Base-by-base conservation (phyloP, 257 asterid species). In the Parsonsia alboflavescens region DNA sequence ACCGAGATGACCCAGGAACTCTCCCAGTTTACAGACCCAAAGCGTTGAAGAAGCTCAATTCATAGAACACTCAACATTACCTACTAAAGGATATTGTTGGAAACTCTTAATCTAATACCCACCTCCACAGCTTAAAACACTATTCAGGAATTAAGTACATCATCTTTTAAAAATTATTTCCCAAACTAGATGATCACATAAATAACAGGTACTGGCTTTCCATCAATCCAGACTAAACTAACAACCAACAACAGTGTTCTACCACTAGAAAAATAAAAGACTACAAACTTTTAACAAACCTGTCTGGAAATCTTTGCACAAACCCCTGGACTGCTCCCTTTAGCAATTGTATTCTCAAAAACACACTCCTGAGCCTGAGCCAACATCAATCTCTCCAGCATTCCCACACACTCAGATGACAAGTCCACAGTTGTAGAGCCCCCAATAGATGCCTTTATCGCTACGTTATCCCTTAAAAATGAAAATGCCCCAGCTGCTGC, bases 321-420 rank as follows among this genome's bases (percentile, higher is more conserved):
- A 75, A 91, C 98, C 80, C 93, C 97, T 75, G 90, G 92, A 71
- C 95, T 91, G 88, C 92, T 94, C 30, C 97, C 97, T 84, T 94
- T 94, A 54, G 97, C 96, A 76, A 91, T 90, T 62, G 97, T 89
- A 75, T 89, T 94, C 90, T 94, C 98, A 26, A 90, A 94, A 58
- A 92, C 98, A 26, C 97, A 92, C 81, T 94, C 98, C 82, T 94
- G 98, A 12, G 98, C 98, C 83, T 94, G 97, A 65, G 98, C 98
- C 77, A 94, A 78, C 97, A 92, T 94, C 81, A 94, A 82, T 79
- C 93, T 94, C 90, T 94, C 98, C 85, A 94, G 80, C 98, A 94
- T 92, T 75, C 98, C 98, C 10, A 81, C 89, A 82, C 98, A 94
- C 83, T 90, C 97, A 68, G 87, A 97, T 16, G 97, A 94, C 75